These are phyloP conservation scores for Narthecium ossifragum DNA, from an alignment of 106 monocot species.

Conservation along the genomic window DNA sequence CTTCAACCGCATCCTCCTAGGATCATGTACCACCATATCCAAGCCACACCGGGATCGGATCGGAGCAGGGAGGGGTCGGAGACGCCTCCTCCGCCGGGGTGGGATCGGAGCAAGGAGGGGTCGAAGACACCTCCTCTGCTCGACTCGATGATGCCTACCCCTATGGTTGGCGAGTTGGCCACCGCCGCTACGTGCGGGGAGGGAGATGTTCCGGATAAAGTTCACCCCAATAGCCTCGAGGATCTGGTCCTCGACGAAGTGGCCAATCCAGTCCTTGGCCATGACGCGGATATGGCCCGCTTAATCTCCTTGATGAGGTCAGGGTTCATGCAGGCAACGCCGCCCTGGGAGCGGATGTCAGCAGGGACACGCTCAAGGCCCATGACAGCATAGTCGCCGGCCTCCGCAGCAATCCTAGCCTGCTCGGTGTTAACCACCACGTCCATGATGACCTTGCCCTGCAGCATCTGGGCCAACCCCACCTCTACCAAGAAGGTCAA, in stretches of 20 bases:
- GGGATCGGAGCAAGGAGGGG: too few species aligned
- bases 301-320: constrained; percentile 1
- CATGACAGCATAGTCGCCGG: constrained; percentile 5
- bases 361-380: background rate
- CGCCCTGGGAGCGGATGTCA: background rate
- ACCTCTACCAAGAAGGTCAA: constrained; percentile 51
- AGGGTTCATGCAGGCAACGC: constrained; percentile 1
- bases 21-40: too few species aligned
- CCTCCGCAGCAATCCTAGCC: constrained; percentile 45
- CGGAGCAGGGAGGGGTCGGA: too few species aligned
- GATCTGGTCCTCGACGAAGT: constrained; percentile 1
- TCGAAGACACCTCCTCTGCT: too few species aligned
- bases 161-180: too few species aligned
- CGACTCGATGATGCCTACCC: too few species aligned
- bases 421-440: constrained; percentile 38
- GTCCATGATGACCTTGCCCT: constrained; percentile 25
- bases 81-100: too few species aligned
- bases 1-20: too few species aligned
- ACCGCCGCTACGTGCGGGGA: too few species aligned
- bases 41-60: too few species aligned
- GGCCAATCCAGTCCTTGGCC: constrained; percentile 1
- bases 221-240: background rate
- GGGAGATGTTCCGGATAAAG: too few species aligned
- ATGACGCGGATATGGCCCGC: background rate
- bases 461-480: constrained; percentile 45